Base-by-base conservation (phyloP, 2,329 filamentous ascomycete species). In the Didymella exigua region DNA sequence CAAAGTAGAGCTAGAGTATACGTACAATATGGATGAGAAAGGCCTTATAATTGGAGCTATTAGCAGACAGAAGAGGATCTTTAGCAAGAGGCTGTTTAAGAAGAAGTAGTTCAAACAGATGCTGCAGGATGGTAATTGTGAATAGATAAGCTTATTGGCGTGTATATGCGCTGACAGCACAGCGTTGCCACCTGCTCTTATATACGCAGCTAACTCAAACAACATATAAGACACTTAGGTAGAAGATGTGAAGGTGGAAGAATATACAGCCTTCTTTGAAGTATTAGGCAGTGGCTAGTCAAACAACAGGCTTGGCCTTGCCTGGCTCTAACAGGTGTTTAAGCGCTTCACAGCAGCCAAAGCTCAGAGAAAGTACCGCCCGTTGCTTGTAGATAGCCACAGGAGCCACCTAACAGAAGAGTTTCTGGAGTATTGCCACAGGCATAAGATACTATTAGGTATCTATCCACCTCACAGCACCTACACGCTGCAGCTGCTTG, bases 321-420 rank as follows among this genome's bases (percentile, higher is more conserved):
- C 44, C 10, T 44, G 29, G 41, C 29, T 44, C 5, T 9, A 31
- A 9, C 24, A 26, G 24, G 24, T 26, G 24, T 26, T 26, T 9
- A 9, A 26, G 24, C 24, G 24, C 24, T 19, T 40, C 23, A 73
- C 59, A 52, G 65, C 48, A 37, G 27, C 21, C n/a, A 58, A 56
- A 26, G 59, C 38, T 50, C 60, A 54, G 31, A 65, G 75, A 16
- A 41, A 8, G 46, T 72, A 74, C 65, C 54, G 66, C 16, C 60
- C 77, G 3, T 59, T 78, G 7, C 64, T 78, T 45, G 52, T 78
- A 18, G 69, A 78, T 63, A 62, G 71, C 27, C 59, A 78, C 64
- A 54, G 52, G 41, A 74, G 66, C 45, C 60, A 77, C 62, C 34
- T 71, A 24, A 70, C 63, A 5, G 50, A 54, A 16, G 56, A 72